phyloP scores from a whole-genome alignment of 495 filamentous ascomycete genomes.

The Penicillium simplicissimum region DNA sequence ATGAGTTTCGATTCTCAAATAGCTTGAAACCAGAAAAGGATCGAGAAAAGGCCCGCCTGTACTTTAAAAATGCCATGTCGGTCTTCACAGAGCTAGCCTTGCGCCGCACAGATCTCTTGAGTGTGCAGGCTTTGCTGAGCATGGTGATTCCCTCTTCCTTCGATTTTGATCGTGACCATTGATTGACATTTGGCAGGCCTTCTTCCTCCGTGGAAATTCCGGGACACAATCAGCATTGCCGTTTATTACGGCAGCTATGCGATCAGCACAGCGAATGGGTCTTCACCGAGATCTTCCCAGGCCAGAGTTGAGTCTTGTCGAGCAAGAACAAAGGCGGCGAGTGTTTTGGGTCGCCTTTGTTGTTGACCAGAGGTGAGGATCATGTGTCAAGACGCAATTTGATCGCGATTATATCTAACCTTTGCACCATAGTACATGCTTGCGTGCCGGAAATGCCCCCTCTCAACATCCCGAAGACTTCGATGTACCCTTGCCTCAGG shows the following conservation, averaged over 20 bases:
- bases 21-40: conserved; percentile 83
- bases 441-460: conserved; percentile 83
- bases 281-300: conserved; percentile 84
- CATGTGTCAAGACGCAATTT: background rate
- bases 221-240: conserved; percentile 90
- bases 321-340: conserved; percentile 89
- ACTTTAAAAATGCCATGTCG: conserved; percentile 93
- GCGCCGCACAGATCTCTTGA: conserved; percentile 89
- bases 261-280: conserved; percentile 89
- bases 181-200: conserved; percentile 49
- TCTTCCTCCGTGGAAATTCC: conserved; percentile 92
- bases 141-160: conserved; percentile 56
- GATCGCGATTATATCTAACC: background rate
- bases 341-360: conserved; percentile 98
- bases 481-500: conserved; percentile 87
- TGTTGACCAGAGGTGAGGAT: conserved; percentile 77
- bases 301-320: conserved; percentile 77
- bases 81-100: conserved; percentile 87
- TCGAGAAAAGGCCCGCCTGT: conserved; percentile 85
- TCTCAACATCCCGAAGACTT: conserved; percentile 94
- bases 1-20: conserved; percentile 86
- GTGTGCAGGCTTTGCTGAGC: conserved; percentile 89
- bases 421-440: conserved; percentile 59
- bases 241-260: conserved; percentile 86
- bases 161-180: background rate